Conservation (phyloP, 345 rosid species). For the Aquilaria malaccensis region DNA sequence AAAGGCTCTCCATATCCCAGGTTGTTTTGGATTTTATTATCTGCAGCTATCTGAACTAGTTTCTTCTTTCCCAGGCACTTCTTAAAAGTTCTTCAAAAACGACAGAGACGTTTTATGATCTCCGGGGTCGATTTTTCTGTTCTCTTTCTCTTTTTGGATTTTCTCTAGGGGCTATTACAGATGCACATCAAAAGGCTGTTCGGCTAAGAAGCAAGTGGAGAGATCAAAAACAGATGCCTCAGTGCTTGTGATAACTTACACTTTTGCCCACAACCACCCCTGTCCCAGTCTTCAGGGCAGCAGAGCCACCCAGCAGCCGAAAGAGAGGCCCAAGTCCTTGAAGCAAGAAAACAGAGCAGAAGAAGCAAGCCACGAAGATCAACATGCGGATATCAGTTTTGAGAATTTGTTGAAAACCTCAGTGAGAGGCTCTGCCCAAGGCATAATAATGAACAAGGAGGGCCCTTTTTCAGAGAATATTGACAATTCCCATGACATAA, state of each 20-base stretch:
- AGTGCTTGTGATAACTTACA: slow-evolving; percentile 53
- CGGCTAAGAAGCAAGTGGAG: slow-evolving; percentile 69
- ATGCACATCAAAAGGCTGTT: slow-evolving; percentile 71
- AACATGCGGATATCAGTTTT: background rate
- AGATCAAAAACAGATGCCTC: slow-evolving; percentile 66
- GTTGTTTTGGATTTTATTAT: slow-evolving; percentile 12
- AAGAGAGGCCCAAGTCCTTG: slow-evolving; percentile 11
- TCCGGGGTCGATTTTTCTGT: background rate
- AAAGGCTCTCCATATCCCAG: slow-evolving; percentile 73
- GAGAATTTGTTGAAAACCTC: too few relatives aligned
- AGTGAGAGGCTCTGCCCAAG: slow-evolving; percentile 19
- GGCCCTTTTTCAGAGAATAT: slow-evolving; percentile 20
- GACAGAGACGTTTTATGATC: background rate
- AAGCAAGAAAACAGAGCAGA: slow-evolving; percentile 15
- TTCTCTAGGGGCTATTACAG: slow-evolving; percentile 55
- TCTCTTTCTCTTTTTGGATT: background rate
- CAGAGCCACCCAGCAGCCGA: slow-evolving; percentile 10
- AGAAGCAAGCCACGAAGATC: slow-evolving; percentile 10
- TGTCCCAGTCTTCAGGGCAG: slow-evolving; percentile 23
- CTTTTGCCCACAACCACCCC: slow-evolving; percentile 62
- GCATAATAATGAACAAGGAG: slow-evolving; percentile 24
- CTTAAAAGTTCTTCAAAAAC: background rate
- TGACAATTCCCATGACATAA: background rate
- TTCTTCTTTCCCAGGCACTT: background rate
- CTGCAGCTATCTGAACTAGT: background rate